Evolutionary conservation across 106 monocot species (phyloP).

Genomic region (Iris macrosiphon): DNA sequence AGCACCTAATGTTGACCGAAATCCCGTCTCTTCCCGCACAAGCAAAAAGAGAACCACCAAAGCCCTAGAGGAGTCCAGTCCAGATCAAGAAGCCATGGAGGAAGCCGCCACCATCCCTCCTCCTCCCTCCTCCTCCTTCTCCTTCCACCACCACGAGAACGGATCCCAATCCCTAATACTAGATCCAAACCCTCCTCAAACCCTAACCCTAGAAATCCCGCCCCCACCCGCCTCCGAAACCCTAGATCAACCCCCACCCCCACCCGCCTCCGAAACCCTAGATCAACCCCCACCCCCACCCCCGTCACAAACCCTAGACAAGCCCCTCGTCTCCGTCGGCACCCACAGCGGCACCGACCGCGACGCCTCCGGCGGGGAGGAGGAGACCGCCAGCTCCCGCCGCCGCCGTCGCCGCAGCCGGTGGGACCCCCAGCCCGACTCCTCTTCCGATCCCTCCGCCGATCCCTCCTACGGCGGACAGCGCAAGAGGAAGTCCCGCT

Average conservation of each 20-base stretch:
- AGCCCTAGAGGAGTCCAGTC: too few relatives aligned
- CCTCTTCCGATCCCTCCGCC: conserved; percentile 6
- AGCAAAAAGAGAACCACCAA: too few relatives aligned
- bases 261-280: conserved; percentile 20
- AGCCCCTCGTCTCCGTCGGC: conserved; percentile 7
- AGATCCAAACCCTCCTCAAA: conserved; percentile 10
- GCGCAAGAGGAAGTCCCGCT: conserved; percentile 85
- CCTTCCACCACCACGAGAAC: neutral
- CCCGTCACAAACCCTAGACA: conserved; percentile 7
- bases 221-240: conserved; percentile 11
- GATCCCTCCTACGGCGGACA: conserved; percentile 20
- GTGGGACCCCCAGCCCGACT: conserved; percentile 64
- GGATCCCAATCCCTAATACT: conserved; percentile 18
- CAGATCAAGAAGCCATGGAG: too few relatives aligned
- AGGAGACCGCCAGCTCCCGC: conserved; percentile 59
- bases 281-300: neutral
- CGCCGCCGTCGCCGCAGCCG: conserved; percentile 78
- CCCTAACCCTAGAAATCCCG: neutral
- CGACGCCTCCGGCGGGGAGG: conserved; percentile 54
- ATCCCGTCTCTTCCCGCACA: too few relatives aligned
- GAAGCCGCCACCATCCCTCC: neutral
- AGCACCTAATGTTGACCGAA: too few relatives aligned
- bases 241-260: conserved; percentile 14
- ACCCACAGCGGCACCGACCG: conserved; percentile 49
- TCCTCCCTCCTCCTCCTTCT: too few relatives aligned